A percentile compares a stretch with the other conserved stretches of the same genome.
Conservation (phyloP, 169 alveolate genomes). For the Cytauxzoon felis region DNA sequence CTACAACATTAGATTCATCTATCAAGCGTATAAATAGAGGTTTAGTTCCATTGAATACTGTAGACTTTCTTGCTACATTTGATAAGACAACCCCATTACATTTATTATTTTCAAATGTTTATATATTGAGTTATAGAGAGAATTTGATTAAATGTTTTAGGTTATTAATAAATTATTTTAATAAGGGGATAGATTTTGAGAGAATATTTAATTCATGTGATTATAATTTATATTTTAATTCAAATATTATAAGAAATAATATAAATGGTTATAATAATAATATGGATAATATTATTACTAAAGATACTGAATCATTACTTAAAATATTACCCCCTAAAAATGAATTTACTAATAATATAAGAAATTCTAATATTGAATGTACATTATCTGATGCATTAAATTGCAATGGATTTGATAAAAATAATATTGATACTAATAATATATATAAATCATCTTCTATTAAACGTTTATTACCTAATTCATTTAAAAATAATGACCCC, state of each 20-base stretch:
- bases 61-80: conserved; percentile 42
- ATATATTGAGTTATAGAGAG: conserved; percentile 29
- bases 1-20: too few relatives aligned
- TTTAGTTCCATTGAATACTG: conserved; percentile 25
- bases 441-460: neutral
- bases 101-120: conserved; percentile 55
- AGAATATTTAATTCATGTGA: neutral
- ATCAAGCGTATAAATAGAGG: too few relatives aligned
- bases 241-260: neutral
- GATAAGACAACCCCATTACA: conserved; percentile 59
- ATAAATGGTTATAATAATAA: neutral
- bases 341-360: neutral
- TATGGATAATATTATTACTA: too few relatives aligned
- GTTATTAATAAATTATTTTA: conserved; percentile 43
- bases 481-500: neutral
- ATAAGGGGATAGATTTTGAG: conserved; percentile 1
- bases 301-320: neutral
- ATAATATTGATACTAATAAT: neutral
- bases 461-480: neutral
- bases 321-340: neutral
- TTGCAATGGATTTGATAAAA: neutral
- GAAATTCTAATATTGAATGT: neutral
- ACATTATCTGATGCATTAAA: neutral
- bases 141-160: conserved; percentile 49
- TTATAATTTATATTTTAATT: neutral